phyloP scores from a whole-genome alignment of 2,329 filamentous ascomycete genomes.

The Hymenoscyphus repandus region DNA sequence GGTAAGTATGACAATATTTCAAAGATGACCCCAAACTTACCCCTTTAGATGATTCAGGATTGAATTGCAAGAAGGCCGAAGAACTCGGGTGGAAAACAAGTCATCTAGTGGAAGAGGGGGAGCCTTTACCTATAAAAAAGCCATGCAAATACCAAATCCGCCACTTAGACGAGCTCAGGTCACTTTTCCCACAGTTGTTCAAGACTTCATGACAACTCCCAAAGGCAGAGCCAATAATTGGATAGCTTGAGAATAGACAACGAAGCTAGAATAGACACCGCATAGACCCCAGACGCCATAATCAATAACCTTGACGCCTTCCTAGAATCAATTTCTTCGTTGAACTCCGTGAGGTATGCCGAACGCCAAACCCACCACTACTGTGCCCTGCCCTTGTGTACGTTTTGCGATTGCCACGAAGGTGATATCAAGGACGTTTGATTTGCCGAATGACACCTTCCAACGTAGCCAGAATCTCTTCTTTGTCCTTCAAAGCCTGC shows the following conservation, averaged over 20 bases:
- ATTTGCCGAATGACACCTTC: slow-evolving; percentile 57
- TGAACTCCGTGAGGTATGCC: slow-evolving; percentile 7
- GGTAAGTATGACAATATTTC: slow-evolving; percentile 49
- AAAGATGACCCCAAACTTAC: neutral
- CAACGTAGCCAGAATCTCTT: slow-evolving; percentile 54
- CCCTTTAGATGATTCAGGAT: slow-evolving; percentile 70
- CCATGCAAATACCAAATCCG: slow-evolving; percentile 72
- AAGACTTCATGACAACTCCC: slow-evolving; percentile 40
- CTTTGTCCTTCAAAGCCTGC: slow-evolving; percentile 59
- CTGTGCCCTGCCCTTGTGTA: neutral
- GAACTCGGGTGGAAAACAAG: slow-evolving; percentile 80
- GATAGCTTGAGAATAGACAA: neutral
- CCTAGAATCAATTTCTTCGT: neutral
- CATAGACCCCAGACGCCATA: neutral
- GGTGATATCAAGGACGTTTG: slow-evolving; percentile 44
- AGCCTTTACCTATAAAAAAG: slow-evolving; percentile 55
- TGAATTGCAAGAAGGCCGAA: slow-evolving; percentile 74
- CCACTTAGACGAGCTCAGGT: slow-evolving; percentile 68
- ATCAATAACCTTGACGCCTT: neutral
- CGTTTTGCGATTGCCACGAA: neutral
- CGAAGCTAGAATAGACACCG: neutral
- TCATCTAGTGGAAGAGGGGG: slow-evolving; percentile 76
- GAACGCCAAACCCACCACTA: slow-evolving; percentile 12
- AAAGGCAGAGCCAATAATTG: neutral
- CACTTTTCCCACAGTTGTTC: slow-evolving; percentile 80